Percentiles rank a stretch among this genome's conserved stretches.
Conservation (phyloP, 2,329 filamentous ascomycete species). For the Exophiala mesophila region DNA sequence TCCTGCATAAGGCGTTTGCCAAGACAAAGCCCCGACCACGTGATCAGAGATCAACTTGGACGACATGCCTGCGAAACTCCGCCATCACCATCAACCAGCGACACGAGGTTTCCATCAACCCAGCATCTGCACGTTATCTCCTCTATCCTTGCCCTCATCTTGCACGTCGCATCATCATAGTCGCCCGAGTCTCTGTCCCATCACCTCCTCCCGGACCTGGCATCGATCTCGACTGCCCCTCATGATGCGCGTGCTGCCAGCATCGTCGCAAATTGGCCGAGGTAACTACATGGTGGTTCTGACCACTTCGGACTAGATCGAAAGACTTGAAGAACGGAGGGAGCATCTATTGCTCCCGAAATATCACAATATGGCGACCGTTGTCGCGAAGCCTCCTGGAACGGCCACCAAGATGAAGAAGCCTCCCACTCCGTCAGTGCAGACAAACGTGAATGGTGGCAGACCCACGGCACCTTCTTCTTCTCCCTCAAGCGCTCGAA, state of each 20-base stretch:
- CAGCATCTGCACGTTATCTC: background rate
- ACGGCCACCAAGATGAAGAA: slow-evolving; percentile 27
- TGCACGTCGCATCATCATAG: background rate
- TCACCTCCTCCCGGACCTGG: background rate
- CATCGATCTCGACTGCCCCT: slow-evolving; percentile 15
- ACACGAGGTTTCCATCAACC: background rate
- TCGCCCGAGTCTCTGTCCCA: background rate
- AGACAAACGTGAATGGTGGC: slow-evolving; percentile 56
- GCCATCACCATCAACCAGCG: background rate
- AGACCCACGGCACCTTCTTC: slow-evolving; percentile 56
- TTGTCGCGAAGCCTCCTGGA: slow-evolving; percentile 21
- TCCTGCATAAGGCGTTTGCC: too few species aligned
- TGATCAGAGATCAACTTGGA: background rate
- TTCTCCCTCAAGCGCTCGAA: slow-evolving; percentile 51
- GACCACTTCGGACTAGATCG: slow-evolving; percentile 9
- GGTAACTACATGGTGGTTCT: slow-evolving; percentile 12
- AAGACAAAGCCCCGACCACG: too few species aligned
- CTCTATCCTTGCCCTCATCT: background rate
- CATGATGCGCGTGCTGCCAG: slow-evolving; percentile 22
- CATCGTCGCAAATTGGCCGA: slow-evolving; percentile 21
- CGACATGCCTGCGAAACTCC: background rate
- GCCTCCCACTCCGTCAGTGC: slow-evolving; percentile 49
- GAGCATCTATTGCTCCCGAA: background rate
- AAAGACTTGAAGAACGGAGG: slow-evolving; percentile 4
- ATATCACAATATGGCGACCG: slow-evolving; percentile 20